Base-by-base conservation (phyloP, 2,329 filamentous ascomycete genomes). In the Fusarium odoratissimum region DNA sequence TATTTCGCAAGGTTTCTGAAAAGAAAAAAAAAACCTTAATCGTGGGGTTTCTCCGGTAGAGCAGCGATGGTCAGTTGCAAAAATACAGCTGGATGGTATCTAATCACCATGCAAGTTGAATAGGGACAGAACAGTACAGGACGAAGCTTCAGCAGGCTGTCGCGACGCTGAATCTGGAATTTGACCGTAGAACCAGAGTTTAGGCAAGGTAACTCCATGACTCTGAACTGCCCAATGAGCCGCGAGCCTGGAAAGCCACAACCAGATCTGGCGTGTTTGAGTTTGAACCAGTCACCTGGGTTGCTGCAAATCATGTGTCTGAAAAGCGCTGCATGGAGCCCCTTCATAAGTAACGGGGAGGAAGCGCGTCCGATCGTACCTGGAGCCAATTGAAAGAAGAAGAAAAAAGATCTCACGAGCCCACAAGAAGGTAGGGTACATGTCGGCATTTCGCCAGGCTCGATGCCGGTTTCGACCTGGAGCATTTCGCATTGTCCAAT, bases 221-320 rank as follows among this genome's bases (percentile, higher is more conserved):
- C 44, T 41, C 48, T 37, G 19, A 68, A 55, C 52, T 48, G 52
- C 60, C 75, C 75, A 75, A 72, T 70, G 48, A 73, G 65, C 69
- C 60, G 42, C 54, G 41, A 42, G 52, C 33, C 42, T 64, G 40
- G 25, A 35, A 61, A 58, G 56, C 42, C 35, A 57, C 49, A 64
- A 62, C 64, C 61, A 74, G 67, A 63, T 52, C 45, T 72, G 66
- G 71, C 70, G 49, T 45, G 62, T 65, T 74, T 64, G 44, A 75
- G 62, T 58, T 57, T 42, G 75, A 73, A 71, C 73, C 75, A 71
- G 66, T 71, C 60, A 67, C 66, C 66, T 77, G 76, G 76, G 67
- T 71, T 73, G 64, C 69, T 80, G 75, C 77, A 78, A 81, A 81
- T 81, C 78, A 81, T 79, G 77, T 77, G 75, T 72, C 67, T 71